Conservation (phyloP, 345 rosid genomes). For the Capsella bursapastoris region DNA sequence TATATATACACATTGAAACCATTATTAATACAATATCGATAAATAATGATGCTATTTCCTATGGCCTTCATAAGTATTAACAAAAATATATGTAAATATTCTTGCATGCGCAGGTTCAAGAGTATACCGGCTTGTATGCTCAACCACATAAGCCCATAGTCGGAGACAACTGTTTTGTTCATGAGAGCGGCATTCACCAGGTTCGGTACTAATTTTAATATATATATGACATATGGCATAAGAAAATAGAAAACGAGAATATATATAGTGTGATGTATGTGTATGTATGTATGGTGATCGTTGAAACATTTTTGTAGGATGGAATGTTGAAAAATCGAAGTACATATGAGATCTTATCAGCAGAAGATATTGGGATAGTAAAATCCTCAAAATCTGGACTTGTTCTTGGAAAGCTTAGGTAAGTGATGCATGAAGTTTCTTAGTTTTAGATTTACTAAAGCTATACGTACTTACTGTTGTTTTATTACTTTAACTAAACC, state of each 20-base stretch:
- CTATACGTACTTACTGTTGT: neutral
- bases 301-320: slow-evolving; percentile 54
- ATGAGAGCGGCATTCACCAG: slow-evolving; percentile 87
- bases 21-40: too few species aligned
- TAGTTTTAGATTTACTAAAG: too few species aligned
- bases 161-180: slow-evolving; percentile 91
- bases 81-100: neutral
- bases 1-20: slow-evolving; percentile 3
- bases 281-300: too few species aligned
- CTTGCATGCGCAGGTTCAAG: slow-evolving; percentile 65
- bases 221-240: neutral
- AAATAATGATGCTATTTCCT: neutral
- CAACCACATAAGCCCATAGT: slow-evolving; percentile 95
- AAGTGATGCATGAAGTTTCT: neutral
- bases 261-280: too few species aligned
- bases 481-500: neutral
- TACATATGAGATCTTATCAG: slow-evolving; percentile 86
- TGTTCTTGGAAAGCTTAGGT: slow-evolving; percentile 93
- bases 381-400: slow-evolving; percentile 69
- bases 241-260: neutral
- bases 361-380: slow-evolving; percentile 83
- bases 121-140: slow-evolving; percentile 69
- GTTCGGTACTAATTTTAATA: neutral
- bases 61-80: neutral
- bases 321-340: slow-evolving; percentile 88